Conservation (phyloP, 441 rosid genomes). For the Macaranga tanarius region DNA sequence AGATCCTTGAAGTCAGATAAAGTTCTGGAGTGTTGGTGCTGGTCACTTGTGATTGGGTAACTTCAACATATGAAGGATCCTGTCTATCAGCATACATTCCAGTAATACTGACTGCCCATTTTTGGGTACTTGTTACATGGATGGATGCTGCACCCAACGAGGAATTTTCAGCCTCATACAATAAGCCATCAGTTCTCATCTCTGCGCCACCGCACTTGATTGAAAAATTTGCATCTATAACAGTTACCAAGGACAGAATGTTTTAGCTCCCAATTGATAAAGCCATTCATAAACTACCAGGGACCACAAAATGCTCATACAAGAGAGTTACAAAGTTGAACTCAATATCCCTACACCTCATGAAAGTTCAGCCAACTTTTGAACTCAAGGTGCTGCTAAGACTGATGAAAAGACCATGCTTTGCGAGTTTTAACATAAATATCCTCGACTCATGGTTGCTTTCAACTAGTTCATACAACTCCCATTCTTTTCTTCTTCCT, state of each 20-base stretch:
- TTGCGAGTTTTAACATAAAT: neutral
- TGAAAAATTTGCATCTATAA: slow-evolving; percentile 51
- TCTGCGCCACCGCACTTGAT: slow-evolving; percentile 60
- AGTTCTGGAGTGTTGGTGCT: slow-evolving; percentile 30
- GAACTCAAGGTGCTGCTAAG: neutral
- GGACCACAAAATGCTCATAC: neutral
- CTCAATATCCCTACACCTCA: neutral
- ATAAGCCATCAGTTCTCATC: slow-evolving; percentile 23
- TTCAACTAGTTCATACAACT: neutral
- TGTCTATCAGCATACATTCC: slow-evolving; percentile 41
- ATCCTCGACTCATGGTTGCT: neutral
- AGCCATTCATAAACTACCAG: neutral
- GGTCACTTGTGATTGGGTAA: slow-evolving; percentile 25
- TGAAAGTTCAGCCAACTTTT: neutral
- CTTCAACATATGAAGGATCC: slow-evolving; percentile 30
- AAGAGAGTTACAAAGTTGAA: neutral
- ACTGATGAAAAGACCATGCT: neutral
- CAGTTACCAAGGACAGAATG: slow-evolving; percentile 3
- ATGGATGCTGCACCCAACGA: slow-evolving; percentile 40
- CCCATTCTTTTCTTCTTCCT: neutral
- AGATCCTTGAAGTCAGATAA: slow-evolving; percentile 37
- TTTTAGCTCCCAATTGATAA: slow-evolving; percentile 1
- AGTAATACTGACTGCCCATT: slow-evolving; percentile 72
- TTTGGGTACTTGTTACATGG: slow-evolving; percentile 31
- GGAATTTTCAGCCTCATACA: slow-evolving; percentile 48